Evolutionary conservation across 495 filamentous ascomycete genomes (phyloP).

Genomic region (Parachaetomium inaequale): DNA sequence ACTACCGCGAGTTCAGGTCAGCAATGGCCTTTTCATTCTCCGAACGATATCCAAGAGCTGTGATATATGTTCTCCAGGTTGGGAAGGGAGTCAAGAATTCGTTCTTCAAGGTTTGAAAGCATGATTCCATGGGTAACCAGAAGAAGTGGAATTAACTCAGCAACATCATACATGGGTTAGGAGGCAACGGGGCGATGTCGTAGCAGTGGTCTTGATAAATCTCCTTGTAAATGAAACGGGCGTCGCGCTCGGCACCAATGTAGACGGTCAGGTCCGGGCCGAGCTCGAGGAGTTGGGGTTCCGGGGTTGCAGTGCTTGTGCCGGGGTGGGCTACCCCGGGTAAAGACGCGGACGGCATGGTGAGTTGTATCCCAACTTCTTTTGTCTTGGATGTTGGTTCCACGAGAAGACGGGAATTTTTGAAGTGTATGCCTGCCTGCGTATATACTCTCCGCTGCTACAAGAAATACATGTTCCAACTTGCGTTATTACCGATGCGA

Average conservation of each 20-base stretch:
- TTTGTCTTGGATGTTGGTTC: not conserved
- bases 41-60: no score
- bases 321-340: not conserved
- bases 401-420: not conserved
- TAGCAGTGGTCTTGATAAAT: not conserved
- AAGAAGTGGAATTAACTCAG: not conserved
- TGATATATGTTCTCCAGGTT: not conserved
- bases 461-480: no score
- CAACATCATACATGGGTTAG: not conserved
- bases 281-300: not conserved
- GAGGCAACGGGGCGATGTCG: not conserved
- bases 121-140: not conserved
- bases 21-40: not conserved
- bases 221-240: constrained; percentile 1
- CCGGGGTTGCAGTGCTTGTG: not conserved
- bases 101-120: not conserved
- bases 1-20: not conserved
- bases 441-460: no score
- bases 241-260: not conserved
- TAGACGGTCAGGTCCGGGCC: not conserved
- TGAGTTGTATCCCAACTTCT: not conserved
- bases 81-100: not conserved
- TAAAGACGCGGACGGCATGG: not conserved
- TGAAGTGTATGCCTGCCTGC: not conserved
- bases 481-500: no score